These are phyloP conservation scores for Aspergillus cejpii DNA, from an alignment of 2,329 filamentous ascomycete species.

Conservation along the genomic window DNA sequence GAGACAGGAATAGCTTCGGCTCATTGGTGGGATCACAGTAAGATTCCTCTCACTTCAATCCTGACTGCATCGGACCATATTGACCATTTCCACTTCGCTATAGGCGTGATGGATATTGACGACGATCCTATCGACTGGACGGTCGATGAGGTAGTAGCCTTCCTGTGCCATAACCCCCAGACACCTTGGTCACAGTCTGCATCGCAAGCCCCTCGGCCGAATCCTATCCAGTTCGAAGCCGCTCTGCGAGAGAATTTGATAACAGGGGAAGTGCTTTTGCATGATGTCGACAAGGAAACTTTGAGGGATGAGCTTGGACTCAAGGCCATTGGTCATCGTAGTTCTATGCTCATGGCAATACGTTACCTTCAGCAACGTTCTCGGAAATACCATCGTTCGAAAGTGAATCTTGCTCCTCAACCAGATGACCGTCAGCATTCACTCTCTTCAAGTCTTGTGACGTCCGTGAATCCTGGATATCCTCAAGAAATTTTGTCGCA, in stretches of 20 bases:
- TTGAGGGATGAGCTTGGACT: constrained; percentile 54
- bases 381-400: constrained; percentile 39
- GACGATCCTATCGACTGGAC: constrained; percentile 71
- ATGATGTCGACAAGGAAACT: constrained; percentile 45
- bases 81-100: constrained; percentile 3
- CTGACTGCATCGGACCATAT: neutral
- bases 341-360: constrained; percentile 54
- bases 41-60: neutral
- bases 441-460: constrained; percentile 1
- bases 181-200: constrained; percentile 37
- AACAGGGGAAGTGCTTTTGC: constrained; percentile 59
- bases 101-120: constrained; percentile 21
- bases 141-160: constrained; percentile 58
- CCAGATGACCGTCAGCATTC: constrained; percentile 6
- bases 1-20: neutral
- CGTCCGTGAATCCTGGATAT: neutral
- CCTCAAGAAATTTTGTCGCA: neutral
- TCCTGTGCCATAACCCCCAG: constrained; percentile 53
- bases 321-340: constrained; percentile 52
- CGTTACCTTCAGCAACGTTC: constrained; percentile 50
- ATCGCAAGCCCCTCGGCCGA: constrained; percentile 42
- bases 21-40: neutral
- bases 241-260: constrained; percentile 57
- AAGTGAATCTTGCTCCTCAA: neutral
- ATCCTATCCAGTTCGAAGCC: constrained; percentile 48